These are phyloP conservation scores for Plasmodium blacklocki DNA, from an alignment of 169 alveolate genomes.

Conservation along the genomic window DNA sequence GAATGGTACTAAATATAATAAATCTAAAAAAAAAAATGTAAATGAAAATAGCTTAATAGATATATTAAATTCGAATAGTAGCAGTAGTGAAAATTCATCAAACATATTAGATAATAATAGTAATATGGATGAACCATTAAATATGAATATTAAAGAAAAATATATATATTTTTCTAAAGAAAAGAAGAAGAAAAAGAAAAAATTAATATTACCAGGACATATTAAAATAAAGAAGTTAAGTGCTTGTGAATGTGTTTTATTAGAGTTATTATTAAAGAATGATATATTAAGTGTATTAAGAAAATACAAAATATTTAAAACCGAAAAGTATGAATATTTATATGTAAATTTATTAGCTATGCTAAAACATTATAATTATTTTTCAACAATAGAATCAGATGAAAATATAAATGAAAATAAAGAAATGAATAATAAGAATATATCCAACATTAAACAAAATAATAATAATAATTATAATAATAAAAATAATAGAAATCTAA, in stretches of 20 bases:
- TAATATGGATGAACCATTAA: constrained; percentile 41
- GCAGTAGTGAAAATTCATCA: constrained; percentile 22
- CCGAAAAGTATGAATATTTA: constrained; percentile 62
- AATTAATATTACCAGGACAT: constrained; percentile 42
- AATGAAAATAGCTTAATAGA: constrained; percentile 46
- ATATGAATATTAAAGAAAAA: constrained; percentile 46
- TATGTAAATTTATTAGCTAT: constrained; percentile 55
- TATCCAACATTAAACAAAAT: background rate
- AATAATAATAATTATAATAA: background rate
- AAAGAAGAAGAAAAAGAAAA: constrained; percentile 24
- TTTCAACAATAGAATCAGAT: background rate
- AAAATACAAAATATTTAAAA: constrained; percentile 65
- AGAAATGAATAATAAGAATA: background rate
- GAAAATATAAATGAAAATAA: constrained; percentile 7
- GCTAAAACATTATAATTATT: constrained; percentile 74
- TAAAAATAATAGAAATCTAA: background rate
- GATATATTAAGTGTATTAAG: constrained; percentile 57
- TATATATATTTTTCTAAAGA: constrained; percentile 47
- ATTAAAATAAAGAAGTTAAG: constrained; percentile 55
- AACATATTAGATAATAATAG: constrained; percentile 40
- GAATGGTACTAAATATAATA: background rate
- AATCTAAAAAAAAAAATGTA: background rate
- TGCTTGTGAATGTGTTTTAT: constrained; percentile 63
- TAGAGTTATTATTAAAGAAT: constrained; percentile 39
- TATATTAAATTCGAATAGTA: constrained; percentile 53